These are phyloP conservation scores for Gynandropsis gynandra DNA, from an alignment of 345 rosid species.

Conservation along the genomic window DNA sequence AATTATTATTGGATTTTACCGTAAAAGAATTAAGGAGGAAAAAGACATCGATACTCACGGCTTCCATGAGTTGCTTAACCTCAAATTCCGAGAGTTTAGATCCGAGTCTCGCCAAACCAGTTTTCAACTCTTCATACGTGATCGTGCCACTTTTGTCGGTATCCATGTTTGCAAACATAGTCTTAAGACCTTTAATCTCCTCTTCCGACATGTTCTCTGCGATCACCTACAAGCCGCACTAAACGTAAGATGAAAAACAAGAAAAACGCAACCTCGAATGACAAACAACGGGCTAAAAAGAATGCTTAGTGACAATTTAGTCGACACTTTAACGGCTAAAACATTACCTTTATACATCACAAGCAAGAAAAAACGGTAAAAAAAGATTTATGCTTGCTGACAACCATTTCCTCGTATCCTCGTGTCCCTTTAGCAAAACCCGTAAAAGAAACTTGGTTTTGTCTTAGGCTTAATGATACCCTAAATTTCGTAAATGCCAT, in stretches of 20 bases:
- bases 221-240: conserved; percentile 44
- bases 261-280: neutral
- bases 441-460: too few species aligned
- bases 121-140: conserved; percentile 76
- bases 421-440: too few species aligned
- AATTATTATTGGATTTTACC: too few species aligned
- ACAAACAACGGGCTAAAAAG: too few species aligned
- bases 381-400: too few species aligned
- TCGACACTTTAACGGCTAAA: too few species aligned
- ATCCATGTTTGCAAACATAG: conserved; percentile 76
- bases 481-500: too few species aligned
- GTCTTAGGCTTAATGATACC: too few species aligned
- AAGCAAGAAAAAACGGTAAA: too few species aligned
- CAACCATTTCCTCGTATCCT: too few species aligned
- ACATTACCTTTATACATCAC: too few species aligned
- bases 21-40: neutral
- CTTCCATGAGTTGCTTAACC: conserved; percentile 88
- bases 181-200: conserved; percentile 73
- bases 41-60: conserved; percentile 42
- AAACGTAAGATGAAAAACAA: neutral
- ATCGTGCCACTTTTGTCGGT: conserved; percentile 86
- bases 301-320: too few species aligned
- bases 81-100: conserved; percentile 74
- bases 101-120: conserved; percentile 67
- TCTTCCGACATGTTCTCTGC: conserved; percentile 79